A percentile compares a stretch with the other conserved stretches of the same genome.
These are phyloP conservation scores for Odonthalia washingtoniensis DNA, from an alignment of 31 red algal species.

Conservation along the genomic window DNA sequence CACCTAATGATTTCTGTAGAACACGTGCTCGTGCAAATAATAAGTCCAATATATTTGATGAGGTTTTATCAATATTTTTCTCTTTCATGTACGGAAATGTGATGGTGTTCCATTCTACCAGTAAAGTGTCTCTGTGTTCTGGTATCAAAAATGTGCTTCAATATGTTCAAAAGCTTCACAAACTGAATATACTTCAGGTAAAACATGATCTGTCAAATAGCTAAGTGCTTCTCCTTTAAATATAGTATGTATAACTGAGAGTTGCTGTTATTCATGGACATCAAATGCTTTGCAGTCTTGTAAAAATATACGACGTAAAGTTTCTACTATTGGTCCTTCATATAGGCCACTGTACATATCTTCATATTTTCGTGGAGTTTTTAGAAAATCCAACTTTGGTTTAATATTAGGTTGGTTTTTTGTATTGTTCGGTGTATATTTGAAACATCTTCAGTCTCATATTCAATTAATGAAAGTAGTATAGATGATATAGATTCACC, in stretches of 20 bases:
- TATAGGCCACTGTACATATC: background rate
- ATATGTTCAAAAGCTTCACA: background rate
- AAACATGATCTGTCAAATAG: background rate
- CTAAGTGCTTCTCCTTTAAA: background rate
- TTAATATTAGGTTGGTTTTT: background rate
- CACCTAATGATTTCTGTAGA: background rate
- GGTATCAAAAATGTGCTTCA: no score
- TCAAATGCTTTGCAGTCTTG: background rate
- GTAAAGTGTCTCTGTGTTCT: constrained; percentile 14
- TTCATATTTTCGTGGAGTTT: background rate
- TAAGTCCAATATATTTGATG: background rate
- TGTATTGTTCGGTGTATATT: background rate
- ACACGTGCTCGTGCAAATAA: constrained; percentile 8
- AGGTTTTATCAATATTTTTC: constrained; percentile 5
- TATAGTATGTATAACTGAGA: background rate
- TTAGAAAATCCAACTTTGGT: background rate
- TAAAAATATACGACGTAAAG: background rate
- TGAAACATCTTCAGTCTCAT: background rate
- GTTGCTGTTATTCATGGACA: background rate
- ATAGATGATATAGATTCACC: background rate
- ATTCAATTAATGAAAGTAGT: background rate
- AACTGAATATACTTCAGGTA: background rate
- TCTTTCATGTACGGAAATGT: background rate
- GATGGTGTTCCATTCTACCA: constrained; percentile 25
- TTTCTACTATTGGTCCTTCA: background rate